phyloP scores from a whole-genome alignment of 139 green algal genomes.

The Diplosphaera chodatii region DNA sequence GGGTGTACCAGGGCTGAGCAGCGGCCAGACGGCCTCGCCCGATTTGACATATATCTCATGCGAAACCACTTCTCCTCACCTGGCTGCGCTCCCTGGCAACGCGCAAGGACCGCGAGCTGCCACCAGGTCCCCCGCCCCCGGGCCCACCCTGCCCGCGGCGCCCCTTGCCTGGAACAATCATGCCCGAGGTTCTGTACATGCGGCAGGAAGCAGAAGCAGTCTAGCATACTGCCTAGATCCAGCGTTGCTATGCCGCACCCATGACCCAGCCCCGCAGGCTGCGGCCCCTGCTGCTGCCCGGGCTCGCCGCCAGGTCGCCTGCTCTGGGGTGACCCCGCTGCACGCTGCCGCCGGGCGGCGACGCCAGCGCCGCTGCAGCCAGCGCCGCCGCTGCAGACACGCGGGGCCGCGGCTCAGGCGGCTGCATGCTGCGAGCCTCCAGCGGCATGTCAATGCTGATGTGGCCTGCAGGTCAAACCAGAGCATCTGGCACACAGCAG shows the following conservation, averaged over 20 bases:
- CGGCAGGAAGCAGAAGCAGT: too few species aligned
- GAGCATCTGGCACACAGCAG: too few species aligned
- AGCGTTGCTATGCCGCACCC: too few species aligned
- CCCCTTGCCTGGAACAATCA: neutral
- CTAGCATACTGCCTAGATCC: too few species aligned
- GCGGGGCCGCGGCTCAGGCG: neutral
- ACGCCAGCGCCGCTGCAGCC: neutral
- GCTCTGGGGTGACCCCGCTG: neutral
- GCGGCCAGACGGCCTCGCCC: too few species aligned
- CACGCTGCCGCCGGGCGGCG: neutral
- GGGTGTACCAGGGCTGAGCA: too few species aligned
- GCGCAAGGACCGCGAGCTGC: neutral
- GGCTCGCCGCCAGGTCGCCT: neutral
- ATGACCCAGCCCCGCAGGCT: too few species aligned
- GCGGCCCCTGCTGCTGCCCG: too few species aligned
- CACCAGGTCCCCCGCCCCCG: slow-evolving; percentile 3
- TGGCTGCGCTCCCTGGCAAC: neutral
- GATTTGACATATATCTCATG: too few species aligned
- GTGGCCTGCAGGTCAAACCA: neutral
- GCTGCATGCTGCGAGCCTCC: neutral
- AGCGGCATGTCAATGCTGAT: neutral
- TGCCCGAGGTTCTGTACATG: too few species aligned
- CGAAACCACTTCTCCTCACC: too few species aligned
- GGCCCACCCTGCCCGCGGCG: neutral
- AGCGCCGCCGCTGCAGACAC: neutral